Evolutionary conservation across 2,329 filamentous ascomycete genomes (phyloP).

Genomic region (Oidium heveae): DNA sequence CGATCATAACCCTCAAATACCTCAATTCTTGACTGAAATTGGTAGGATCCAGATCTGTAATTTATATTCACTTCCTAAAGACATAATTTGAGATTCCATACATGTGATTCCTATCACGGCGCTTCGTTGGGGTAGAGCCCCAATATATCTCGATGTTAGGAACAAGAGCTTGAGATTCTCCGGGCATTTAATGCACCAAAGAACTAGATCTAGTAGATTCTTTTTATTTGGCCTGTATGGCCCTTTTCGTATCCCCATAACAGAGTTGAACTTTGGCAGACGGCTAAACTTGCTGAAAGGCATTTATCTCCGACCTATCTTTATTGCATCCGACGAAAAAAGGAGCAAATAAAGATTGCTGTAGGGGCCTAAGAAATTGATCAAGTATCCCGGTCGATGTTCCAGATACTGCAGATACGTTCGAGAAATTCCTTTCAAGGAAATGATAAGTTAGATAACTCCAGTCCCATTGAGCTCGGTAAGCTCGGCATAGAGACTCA

Average conservation of each 20-base stretch:
- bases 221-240: neutral
- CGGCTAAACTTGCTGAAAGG: neutral
- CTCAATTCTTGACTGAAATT: neutral
- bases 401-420: neutral
- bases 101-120: neutral
- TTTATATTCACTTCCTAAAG: neutral
- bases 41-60: neutral
- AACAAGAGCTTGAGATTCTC: neutral
- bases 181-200: neutral
- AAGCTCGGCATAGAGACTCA: neutral
- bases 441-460: neutral
- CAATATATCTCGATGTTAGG: neutral
- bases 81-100: neutral
- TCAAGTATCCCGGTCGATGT: neutral
- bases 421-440: neutral
- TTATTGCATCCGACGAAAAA: neutral
- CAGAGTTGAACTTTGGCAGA: neutral
- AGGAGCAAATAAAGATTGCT: neutral
- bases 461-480: neutral
- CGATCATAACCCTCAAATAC: too few species aligned
- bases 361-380: neutral
- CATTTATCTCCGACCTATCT: neutral
- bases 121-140: neutral
- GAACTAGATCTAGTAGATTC: neutral
- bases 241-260: neutral